These are phyloP conservation scores for Pestalotiopsis sp. DNA, from an alignment of 2,329 filamentous ascomycete species.

Conservation along the genomic window DNA sequence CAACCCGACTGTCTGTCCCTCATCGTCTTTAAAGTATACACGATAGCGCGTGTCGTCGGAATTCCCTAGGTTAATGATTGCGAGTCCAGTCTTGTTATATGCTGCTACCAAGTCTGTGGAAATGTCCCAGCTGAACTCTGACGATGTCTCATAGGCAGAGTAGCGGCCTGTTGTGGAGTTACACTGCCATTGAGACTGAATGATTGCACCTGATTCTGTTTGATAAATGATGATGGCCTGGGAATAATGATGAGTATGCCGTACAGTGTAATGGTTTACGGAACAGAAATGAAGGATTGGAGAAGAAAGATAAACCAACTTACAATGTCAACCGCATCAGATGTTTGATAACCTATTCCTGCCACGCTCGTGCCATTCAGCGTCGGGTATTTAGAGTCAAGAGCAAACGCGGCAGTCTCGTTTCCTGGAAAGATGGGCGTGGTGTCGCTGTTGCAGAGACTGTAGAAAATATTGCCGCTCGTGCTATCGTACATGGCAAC, in stretches of 20 bases:
- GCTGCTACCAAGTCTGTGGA: constrained; percentile 22
- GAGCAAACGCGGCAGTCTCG: constrained; percentile 8
- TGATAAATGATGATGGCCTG: constrained; percentile 2
- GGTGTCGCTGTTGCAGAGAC: constrained; percentile 15
- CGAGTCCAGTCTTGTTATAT: constrained; percentile 27
- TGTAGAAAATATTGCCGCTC: constrained; percentile 13
- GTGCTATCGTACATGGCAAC: constrained; percentile 15
- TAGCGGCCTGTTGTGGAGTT: not conserved
- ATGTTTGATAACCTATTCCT: not conserved
- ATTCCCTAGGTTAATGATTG: constrained; percentile 19
- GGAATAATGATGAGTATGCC: not conserved
- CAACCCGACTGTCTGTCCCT: constrained; percentile 23
- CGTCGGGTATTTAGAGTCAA: constrained; percentile 3
- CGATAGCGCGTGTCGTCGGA: constrained; percentile 24
- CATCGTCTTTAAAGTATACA: constrained; percentile 32
- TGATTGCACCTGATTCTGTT: not conserved
- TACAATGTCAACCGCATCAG: not conserved
- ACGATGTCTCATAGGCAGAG: not conserved
- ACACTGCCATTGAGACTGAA: constrained; percentile 10
- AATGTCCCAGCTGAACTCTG: constrained; percentile 7
- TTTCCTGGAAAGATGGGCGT: constrained; percentile 14
- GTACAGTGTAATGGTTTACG: not conserved
- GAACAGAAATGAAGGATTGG: not conserved
- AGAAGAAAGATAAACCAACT: not conserved
- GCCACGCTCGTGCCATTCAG: constrained; percentile 11